A percentile compares a stretch with the other conserved stretches of the same genome.
Evolutionary conservation across 805 yeast species (phyloP).

Genomic region (Teunomyces pallodes): DNA sequence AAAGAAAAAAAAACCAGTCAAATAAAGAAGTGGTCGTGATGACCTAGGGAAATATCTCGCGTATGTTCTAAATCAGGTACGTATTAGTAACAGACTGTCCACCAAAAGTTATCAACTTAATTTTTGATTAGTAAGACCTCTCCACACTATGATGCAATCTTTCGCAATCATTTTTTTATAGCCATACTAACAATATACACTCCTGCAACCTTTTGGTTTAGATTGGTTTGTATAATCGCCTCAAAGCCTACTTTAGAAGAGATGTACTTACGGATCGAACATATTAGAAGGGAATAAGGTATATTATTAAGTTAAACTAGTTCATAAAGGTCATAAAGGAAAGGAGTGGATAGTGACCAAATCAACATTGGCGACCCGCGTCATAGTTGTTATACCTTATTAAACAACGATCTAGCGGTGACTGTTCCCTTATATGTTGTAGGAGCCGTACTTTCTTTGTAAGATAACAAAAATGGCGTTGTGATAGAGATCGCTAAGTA

Average conservation of each 20-base stretch:
- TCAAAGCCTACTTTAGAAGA: not conserved
- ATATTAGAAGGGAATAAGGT: not conserved
- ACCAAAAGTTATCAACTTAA: not conserved
- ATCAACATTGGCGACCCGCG: not conserved
- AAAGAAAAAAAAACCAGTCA: too few species aligned
- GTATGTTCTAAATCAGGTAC: too few species aligned
- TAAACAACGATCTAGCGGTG: constrained; percentile 35
- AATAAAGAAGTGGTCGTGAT: too few species aligned
- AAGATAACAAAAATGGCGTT: constrained; percentile 39
- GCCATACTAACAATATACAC: not conserved
- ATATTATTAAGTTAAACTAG: not conserved
- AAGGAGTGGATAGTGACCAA: not conserved
- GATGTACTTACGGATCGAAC: not conserved
- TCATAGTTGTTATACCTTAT: constrained; percentile 23
- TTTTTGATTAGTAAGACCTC: not conserved
- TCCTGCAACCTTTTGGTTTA: not conserved
- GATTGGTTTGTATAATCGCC: not conserved
- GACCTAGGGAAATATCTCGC: too few species aligned
- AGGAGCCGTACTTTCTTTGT: constrained; percentile 28
- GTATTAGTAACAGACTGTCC: too few species aligned
- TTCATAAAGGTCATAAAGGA: not conserved
- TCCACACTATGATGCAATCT: constrained; percentile 1
- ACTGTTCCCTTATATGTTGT: constrained; percentile 31
- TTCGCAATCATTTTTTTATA: not conserved
- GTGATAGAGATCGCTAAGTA: constrained; percentile 41